These are phyloP conservation scores for Stachybotrys chartarum DNA, from an alignment of 2,329 filamentous ascomycete genomes.

Conservation along the genomic window DNA sequence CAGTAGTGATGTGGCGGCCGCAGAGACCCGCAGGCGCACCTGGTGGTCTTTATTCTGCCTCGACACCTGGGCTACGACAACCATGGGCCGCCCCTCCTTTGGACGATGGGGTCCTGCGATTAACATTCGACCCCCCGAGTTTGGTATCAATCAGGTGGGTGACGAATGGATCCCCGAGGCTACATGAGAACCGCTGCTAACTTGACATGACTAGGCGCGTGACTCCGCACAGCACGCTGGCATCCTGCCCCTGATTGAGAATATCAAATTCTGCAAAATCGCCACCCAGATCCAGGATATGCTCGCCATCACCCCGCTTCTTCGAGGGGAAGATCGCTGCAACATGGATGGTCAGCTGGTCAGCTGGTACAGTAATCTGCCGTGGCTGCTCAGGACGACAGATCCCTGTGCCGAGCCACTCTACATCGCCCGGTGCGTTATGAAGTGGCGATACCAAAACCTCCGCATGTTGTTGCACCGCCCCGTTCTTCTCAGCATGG, in stretches of 20 bases:
- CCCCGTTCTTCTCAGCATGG: conserved; percentile 61
- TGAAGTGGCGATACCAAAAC: conserved; percentile 78
- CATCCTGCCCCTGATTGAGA: conserved; percentile 65
- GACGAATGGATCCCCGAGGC: background rate
- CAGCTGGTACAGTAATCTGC: conserved; percentile 65
- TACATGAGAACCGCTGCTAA: background rate
- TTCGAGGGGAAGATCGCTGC: conserved; percentile 59
- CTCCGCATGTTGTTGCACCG: conserved; percentile 69
- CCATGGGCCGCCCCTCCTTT: conserved; percentile 62
- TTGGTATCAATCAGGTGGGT: conserved; percentile 33
- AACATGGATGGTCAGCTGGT: conserved; percentile 61
- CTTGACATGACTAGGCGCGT: conserved; percentile 16
- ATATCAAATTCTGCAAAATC: conserved; percentile 73
- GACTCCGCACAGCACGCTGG: conserved; percentile 54
- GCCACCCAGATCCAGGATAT: conserved; percentile 71
- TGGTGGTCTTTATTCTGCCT: conserved; percentile 73
- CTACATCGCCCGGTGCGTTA: conserved; percentile 61
- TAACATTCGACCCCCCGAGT: conserved; percentile 56
- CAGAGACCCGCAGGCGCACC: conserved; percentile 56
- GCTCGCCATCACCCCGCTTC: conserved; percentile 60
- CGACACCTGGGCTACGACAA: conserved; percentile 67
- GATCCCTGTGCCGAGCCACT: conserved; percentile 65
- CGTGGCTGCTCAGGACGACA: conserved; percentile 54
- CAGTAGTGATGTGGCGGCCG: conserved; percentile 2
- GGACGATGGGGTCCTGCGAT: conserved; percentile 62